phyloP scores from a whole-genome alignment of 306 rosid species.

The Quillaja saponaria region DNA sequence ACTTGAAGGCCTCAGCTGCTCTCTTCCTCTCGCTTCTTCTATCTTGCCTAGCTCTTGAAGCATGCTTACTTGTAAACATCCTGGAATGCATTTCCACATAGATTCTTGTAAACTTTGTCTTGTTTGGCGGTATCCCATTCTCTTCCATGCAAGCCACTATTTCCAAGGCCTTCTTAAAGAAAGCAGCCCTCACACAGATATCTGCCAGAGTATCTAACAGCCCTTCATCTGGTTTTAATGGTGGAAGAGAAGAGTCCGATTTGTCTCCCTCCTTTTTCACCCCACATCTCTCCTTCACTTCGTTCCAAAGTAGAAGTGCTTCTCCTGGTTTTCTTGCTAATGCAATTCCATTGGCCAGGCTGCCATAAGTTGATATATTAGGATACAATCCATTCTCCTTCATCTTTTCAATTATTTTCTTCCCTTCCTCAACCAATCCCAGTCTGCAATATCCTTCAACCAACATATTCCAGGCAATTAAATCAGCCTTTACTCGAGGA shows the following conservation, averaged over 20 bases:
- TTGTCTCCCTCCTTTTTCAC: conserved; percentile 35
- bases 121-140: conserved; percentile 85
- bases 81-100: conserved; percentile 99
- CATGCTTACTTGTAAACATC: conserved; percentile 97
- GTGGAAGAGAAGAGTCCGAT: conserved; percentile 53
- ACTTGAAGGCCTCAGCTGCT: conserved; percentile 98
- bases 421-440: conserved; percentile 80
- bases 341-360: conserved; percentile 78
- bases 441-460: conserved; percentile 87
- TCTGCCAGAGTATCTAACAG: conserved; percentile 86
- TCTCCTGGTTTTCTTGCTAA: conserved; percentile 93
- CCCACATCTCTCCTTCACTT: conserved; percentile 83
- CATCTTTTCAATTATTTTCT: conserved; percentile 73
- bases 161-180: conserved; percentile 86
- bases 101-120: conserved; percentile 85
- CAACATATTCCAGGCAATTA: conserved; percentile 92
- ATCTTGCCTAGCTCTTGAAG: conserved; percentile 89
- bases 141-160: conserved; percentile 99
- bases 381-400: conserved; percentile 77
- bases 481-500: conserved; percentile 76
- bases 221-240: conserved; percentile 85
- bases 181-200: conserved; percentile 94
- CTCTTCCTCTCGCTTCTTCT: conserved; percentile 86
- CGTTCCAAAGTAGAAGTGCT: conserved; percentile 91
- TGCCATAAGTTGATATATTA: conserved; percentile 81